Conservation (phyloP, 2,329 filamentous ascomycete genomes). For the Sporothrix curviconia region DNA sequence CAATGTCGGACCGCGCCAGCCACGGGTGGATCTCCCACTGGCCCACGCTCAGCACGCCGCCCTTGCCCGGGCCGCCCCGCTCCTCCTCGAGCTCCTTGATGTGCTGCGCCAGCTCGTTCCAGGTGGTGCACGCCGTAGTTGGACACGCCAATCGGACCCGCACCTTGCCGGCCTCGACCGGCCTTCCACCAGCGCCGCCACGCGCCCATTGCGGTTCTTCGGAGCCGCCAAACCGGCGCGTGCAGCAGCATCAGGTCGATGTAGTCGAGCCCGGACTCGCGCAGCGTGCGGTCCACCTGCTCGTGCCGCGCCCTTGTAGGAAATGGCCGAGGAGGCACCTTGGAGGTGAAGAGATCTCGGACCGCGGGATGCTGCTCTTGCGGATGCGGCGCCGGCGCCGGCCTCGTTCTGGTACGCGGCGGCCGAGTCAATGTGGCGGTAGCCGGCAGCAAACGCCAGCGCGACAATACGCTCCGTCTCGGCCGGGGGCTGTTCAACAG, state of each 20-base stretch:
- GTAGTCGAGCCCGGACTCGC: constrained; percentile 45
- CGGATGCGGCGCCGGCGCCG: constrained; percentile 13
- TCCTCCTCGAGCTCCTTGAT: constrained; percentile 56
- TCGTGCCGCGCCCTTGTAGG: constrained; percentile 44
- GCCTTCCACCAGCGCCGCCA: constrained; percentile 62
- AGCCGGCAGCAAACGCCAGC: constrained; percentile 38
- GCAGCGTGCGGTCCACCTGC: constrained; percentile 41
- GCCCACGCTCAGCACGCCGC: constrained; percentile 71
- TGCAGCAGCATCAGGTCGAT: constrained; percentile 47
- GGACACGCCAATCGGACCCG: constrained; percentile 56
- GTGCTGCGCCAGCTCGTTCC: constrained; percentile 49
- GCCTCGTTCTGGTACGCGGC: constrained; percentile 36
- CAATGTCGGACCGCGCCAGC: constrained; percentile 73
- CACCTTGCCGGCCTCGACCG: constrained; percentile 54
- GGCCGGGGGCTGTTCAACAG: constrained; percentile 30
- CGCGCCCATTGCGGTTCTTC: constrained; percentile 49
- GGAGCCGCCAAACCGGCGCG: constrained; percentile 43
- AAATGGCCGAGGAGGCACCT: constrained; percentile 47
- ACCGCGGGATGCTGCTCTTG: constrained; percentile 8
- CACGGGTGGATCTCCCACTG: constrained; percentile 91
- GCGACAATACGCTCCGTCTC: constrained; percentile 41
- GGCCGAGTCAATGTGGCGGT: constrained; percentile 42
- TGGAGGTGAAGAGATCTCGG: constrained; percentile 43
- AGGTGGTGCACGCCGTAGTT: constrained; percentile 61
- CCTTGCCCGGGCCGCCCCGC: constrained; percentile 55